Evolutionary conservation across 2,329 filamentous ascomycete species (phyloP).

Genomic region (Aspergillus intermedius): DNA sequence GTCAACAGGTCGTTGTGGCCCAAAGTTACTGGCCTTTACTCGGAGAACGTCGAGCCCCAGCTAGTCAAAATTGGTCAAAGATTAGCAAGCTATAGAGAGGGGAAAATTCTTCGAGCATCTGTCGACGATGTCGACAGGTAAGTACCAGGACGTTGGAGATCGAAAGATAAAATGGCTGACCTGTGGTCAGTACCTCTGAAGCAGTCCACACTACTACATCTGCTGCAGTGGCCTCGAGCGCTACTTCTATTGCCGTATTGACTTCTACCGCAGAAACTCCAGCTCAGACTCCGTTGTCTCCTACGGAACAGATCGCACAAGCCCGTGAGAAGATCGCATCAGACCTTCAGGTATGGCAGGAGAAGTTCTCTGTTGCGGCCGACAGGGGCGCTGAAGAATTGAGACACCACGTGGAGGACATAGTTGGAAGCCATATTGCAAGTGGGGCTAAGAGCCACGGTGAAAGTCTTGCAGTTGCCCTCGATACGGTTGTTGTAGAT

Average conservation of each 20-base stretch:
- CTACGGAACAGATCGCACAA: constrained; percentile 36
- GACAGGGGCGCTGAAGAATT: constrained; percentile 73
- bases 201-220: constrained; percentile 18
- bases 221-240: constrained; percentile 10
- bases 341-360: constrained; percentile 80
- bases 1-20: constrained; percentile 75
- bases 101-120: constrained; percentile 55
- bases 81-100: constrained; percentile 59
- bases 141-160: background rate
- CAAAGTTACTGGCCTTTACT: constrained; percentile 70
- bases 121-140: constrained; percentile 50
- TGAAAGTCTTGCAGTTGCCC: constrained; percentile 53
- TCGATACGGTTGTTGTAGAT: constrained; percentile 60
- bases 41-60: constrained; percentile 91
- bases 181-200: constrained; percentile 11
- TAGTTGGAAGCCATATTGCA: constrained; percentile 65
- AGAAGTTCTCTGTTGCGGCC: constrained; percentile 76
- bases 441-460: constrained; percentile 49
- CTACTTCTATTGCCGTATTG: constrained; percentile 13
- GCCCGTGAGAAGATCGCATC: constrained; percentile 61
- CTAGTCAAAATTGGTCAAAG: constrained; percentile 85
- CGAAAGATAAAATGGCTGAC: constrained; percentile 5
- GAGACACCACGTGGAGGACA: constrained; percentile 57
- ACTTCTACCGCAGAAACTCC: constrained; percentile 21
- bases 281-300: constrained; percentile 34